Evolutionary conservation across 2,329 filamentous ascomycete genomes (phyloP), one percentile per base, ranked within the genome.

Genomic region (Penicillium sp.): DNA sequence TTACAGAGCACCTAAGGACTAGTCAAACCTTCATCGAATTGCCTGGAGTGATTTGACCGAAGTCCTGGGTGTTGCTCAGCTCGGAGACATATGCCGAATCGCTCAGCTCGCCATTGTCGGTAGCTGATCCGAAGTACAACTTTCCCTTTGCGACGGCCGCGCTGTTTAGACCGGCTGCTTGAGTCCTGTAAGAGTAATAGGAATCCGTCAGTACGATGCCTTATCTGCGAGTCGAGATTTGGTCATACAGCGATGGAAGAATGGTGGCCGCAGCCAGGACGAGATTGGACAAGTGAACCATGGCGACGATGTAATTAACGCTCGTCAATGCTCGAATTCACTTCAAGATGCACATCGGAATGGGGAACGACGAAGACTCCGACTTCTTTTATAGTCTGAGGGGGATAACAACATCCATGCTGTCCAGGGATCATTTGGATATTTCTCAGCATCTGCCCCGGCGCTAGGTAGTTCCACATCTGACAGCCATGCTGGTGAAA

Each of bases 1-100:
- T 1, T 4, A 2, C 3, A 28, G 0, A 18, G 3, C 5, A 29
- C 10, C 3, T 0, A 12, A 10, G 3, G 8, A 3, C 9, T 1
- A 30, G 10, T 19, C 58, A 33, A 46, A 68, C 69, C 63, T 81
- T 81, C 64, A 82, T 79, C 2, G 77, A 76, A 63, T 87, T 87
- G 41, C 78, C 80, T 0, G 83, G 81, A 0, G 83, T 85, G 22
- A 85, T 74, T 64, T 83, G 78, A 28, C 83, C 84, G 59, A 86
- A 87, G 60, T 85, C 81, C 39, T 72, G 69, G 7, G 77, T 75
- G 65, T 87, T 80, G 60, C 74, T 75, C 35, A 84, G 70, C 52
- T 84, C 79, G 16, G 69, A 64, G 14, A 76, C 68, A 65, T 87
- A 88, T 25, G 74, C 60, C 11, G 68, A 62, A 65, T 87, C 80